These are phyloP conservation scores for Scheffersomyces segobiensis DNA, from an alignment of 1,139 yeast species.

Conservation along the genomic window DNA sequence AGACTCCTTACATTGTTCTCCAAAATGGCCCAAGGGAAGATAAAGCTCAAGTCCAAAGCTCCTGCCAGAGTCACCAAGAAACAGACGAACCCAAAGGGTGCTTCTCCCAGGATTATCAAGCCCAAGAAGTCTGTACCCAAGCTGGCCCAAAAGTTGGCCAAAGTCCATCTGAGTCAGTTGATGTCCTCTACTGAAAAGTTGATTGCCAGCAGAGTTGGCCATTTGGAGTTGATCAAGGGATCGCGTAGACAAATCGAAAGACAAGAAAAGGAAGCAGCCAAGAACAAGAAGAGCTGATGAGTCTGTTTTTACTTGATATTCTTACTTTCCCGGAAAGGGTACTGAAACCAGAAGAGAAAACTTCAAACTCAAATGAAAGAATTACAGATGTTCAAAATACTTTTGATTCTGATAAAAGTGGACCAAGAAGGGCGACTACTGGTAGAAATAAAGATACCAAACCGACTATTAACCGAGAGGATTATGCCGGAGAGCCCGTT, in stretches of 20 bases:
- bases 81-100: constrained; percentile 58
- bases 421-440: background rate
- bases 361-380: background rate
- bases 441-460: background rate
- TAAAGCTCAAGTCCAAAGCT: constrained; percentile 48
- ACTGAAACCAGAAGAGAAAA: constrained; percentile 3
- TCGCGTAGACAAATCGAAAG: constrained; percentile 83
- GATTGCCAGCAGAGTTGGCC: constrained; percentile 91
- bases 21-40: constrained; percentile 59
- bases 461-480: background rate
- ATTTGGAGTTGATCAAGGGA: constrained; percentile 86
- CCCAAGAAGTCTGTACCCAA: constrained; percentile 61
- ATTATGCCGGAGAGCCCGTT: constrained; percentile 6
- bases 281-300: constrained; percentile 15
- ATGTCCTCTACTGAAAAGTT: constrained; percentile 78
- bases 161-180: constrained; percentile 66
- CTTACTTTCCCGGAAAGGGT: background rate
- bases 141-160: constrained; percentile 50
- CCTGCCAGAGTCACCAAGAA: constrained; percentile 54
- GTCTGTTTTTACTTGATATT: background rate
- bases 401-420: background rate
- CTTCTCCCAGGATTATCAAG: constrained; percentile 73
- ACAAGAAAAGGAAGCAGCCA: constrained; percentile 35
- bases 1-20: background rate
- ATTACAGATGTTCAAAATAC: background rate